Percentiles rank a stretch among this genome's conserved stretches.
Evolutionary conservation across 208 protist genomes (phyloP).

Genomic region (Leishmania aethiopica): DNA sequence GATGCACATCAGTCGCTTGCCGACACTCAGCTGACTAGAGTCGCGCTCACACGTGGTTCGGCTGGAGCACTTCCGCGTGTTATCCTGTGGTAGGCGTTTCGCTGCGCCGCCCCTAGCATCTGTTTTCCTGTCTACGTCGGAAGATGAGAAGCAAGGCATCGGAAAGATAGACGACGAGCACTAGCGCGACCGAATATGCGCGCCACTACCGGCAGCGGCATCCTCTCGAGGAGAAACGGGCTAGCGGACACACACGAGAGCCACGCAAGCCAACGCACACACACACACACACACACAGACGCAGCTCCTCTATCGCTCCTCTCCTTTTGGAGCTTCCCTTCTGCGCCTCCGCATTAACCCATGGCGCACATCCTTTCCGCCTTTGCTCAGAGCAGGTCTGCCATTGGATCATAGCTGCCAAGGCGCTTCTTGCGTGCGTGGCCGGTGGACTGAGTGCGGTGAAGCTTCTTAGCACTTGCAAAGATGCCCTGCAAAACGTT

Average conservation of each 20-base stretch:
- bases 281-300: background rate
- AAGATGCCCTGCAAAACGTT: constrained; percentile 30
- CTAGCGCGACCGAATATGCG: background rate
- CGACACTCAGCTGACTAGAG: background rate
- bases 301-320: background rate
- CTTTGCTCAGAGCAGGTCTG: constrained; percentile 20
- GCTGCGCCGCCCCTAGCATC: background rate
- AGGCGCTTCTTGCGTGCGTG: constrained; percentile 12
- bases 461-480: constrained; percentile 16
- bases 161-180: background rate
- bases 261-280: too few relatives aligned
- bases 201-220: background rate
- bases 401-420: constrained; percentile 36
- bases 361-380: too few relatives aligned
- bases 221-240: background rate
- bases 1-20: too few relatives aligned
- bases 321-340: background rate
- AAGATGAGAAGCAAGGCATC: background rate
- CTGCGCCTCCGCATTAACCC: too few relatives aligned
- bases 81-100: background rate
- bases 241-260: too few relatives aligned
- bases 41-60: background rate
- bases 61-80: background rate
- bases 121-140: background rate
- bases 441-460: constrained; percentile 3